Evolutionary conservation across 768 basidiomycete species (phyloP).

Genomic region (Lentinula raphanica): DNA sequence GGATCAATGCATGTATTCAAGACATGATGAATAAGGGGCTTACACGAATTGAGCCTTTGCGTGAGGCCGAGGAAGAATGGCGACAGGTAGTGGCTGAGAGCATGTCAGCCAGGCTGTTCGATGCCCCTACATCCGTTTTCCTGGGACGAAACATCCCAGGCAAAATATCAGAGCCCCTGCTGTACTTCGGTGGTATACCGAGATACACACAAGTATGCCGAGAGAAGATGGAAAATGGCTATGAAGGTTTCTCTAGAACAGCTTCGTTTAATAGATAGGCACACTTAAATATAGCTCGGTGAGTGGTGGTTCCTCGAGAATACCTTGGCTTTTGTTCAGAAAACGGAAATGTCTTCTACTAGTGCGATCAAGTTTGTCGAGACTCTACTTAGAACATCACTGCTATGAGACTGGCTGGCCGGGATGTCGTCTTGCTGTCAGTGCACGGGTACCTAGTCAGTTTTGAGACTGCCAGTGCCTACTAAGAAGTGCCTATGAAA

Average conservation of each 20-base stretch:
- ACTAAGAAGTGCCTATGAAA: background rate
- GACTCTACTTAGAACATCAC: background rate
- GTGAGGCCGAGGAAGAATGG: conserved; percentile 3
- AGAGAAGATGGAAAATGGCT: background rate
- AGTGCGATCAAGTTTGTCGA: background rate
- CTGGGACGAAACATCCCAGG: conserved; percentile 2
- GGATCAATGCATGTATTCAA: conserved; percentile 3
- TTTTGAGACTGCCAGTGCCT: too few species aligned
- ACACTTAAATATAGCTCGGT: background rate
- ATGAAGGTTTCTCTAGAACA: background rate
- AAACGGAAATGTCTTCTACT: background rate
- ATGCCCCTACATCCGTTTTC: conserved; percentile 2
- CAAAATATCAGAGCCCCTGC: background rate
- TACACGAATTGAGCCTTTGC: background rate
- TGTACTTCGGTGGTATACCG: background rate
- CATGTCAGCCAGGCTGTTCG: background rate
- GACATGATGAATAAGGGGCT: background rate
- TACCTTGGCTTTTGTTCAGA: background rate
- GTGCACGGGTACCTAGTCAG: background rate
- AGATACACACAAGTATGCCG: background rate
- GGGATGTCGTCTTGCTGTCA: background rate
- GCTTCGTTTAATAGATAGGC: background rate
- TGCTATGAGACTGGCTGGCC: background rate
- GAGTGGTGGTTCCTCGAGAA: background rate
- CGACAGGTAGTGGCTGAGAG: background rate